Percentiles rank a stretch among this genome's conserved stretches.
phyloP scores from a whole-genome alignment of 73 alveolate species.

The Durusdinium trenchii region DNA sequence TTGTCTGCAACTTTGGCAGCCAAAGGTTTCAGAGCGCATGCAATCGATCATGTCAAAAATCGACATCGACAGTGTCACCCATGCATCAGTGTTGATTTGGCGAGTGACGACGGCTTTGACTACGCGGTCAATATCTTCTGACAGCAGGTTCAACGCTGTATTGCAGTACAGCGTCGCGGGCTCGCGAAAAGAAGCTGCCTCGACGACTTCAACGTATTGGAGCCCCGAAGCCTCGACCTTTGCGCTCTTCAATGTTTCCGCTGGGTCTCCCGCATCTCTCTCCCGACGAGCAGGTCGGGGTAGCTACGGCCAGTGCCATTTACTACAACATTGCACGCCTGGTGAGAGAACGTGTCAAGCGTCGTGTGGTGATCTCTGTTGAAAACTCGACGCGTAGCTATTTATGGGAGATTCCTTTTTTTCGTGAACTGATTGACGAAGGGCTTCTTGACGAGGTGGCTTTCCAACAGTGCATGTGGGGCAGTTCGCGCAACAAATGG shows the following conservation, averaged over 20 bases:
- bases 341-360: background rate
- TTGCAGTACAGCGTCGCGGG: background rate
- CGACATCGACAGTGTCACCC: constrained; percentile 15
- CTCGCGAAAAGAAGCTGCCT: background rate
- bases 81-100: background rate
- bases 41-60: background rate
- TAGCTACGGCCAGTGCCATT: background rate
- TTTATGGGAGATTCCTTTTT: background rate
- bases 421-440: background rate
- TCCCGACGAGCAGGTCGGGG: background rate
- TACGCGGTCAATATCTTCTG: background rate
- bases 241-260: background rate
- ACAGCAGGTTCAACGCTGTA: background rate
- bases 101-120: constrained; percentile 12
- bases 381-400: background rate
- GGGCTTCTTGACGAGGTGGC: background rate
- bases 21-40: constrained; percentile 6
- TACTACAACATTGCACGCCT: background rate
- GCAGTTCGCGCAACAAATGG: background rate
- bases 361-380: background rate
- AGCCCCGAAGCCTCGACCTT: background rate
- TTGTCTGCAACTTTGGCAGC: background rate
- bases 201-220: background rate
- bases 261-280: background rate
- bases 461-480: constrained; percentile 44